phyloP scores from a whole-genome alignment of 2,329 filamentous ascomycete genomes.

The Emydomyces testavorans region DNA sequence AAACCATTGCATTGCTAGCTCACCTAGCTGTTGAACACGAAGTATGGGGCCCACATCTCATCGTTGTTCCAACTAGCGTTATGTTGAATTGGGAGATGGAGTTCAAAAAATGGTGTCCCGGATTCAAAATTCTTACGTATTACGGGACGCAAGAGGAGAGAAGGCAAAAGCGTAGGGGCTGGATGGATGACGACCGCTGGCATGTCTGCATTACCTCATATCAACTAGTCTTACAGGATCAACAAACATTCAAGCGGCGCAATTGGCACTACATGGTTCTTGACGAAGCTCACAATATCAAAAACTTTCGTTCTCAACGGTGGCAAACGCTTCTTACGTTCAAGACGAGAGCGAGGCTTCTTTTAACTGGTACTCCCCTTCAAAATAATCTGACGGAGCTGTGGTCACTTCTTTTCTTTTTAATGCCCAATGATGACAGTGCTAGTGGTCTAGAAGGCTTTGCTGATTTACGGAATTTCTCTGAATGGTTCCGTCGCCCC shows the following conservation, averaged over 20 bases:
- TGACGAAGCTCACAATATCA: constrained; percentile 98
- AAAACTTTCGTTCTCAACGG: constrained; percentile 94
- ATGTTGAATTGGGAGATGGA: constrained; percentile 99
- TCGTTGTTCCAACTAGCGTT: constrained; percentile 93
- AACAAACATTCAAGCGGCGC: constrained; percentile 82
- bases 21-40: constrained; percentile 83
- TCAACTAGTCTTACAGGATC: constrained; percentile 87
- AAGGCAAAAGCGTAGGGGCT: constrained; percentile 78
- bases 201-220: constrained; percentile 98
- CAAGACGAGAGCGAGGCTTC: constrained; percentile 73
- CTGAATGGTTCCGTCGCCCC: constrained; percentile 88
- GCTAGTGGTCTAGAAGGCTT: constrained; percentile 78
- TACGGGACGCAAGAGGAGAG: constrained; percentile 91
- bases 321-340: constrained; percentile 95
- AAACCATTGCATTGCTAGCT: constrained; percentile 87
- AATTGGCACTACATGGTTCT: constrained; percentile 97
- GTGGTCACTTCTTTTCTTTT: constrained; percentile 92
- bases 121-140: constrained; percentile 95
- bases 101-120: constrained; percentile 95
- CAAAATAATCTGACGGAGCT: constrained; percentile 95
- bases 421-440: constrained; percentile 71
- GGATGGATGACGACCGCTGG: constrained; percentile 87
- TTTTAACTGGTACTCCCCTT: constrained; percentile 86
- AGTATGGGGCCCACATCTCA: constrained; percentile 90
- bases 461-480: constrained; percentile 88